phyloP scores from a whole-genome alignment of 768 basidiomycete genomes.

The Tulasnella sp. region DNA sequence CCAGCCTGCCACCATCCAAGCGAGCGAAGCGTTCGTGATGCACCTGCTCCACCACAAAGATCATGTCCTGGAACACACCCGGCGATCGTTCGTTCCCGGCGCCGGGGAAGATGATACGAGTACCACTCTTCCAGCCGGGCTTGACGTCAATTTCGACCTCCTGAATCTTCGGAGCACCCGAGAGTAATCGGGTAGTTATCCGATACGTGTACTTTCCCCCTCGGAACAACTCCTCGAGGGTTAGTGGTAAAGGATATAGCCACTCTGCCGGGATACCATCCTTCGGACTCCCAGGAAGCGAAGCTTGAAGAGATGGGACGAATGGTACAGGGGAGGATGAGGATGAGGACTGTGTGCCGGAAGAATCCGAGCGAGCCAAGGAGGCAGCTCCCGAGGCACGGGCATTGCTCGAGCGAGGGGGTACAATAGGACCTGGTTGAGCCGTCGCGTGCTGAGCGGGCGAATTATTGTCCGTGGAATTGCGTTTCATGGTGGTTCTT shows the following conservation, averaged over 20 bases:
- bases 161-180: slow-evolving; percentile 33
- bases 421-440: background rate
- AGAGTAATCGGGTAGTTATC: slow-evolving; percentile 44
- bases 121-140: slow-evolving; percentile 48
- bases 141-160: slow-evolving; percentile 46
- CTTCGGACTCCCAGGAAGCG: background rate
- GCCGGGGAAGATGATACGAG: slow-evolving; percentile 46
- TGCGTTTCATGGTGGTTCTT: background rate
- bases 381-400: background rate
- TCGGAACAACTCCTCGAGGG: slow-evolving; percentile 48
- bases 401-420: background rate
- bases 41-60: slow-evolving; percentile 50
- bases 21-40: slow-evolving; percentile 46
- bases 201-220: slow-evolving; percentile 47
- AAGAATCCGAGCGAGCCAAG: too few species aligned
- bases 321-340: slow-evolving; percentile 5
- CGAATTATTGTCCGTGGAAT: background rate
- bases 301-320: background rate
- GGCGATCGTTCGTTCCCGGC: slow-evolving; percentile 49
- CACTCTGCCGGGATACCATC: slow-evolving; percentile 34
- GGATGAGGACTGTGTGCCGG: slow-evolving; percentile 1
- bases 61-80: slow-evolving; percentile 48
- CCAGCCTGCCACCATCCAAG: slow-evolving; percentile 40
- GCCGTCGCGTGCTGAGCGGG: background rate
- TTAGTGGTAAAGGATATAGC: slow-evolving; percentile 50